These are phyloP conservation scores for Heterobasidion parviporum DNA, from an alignment of 1,284 basidiomycete species.

Conservation along the genomic window DNA sequence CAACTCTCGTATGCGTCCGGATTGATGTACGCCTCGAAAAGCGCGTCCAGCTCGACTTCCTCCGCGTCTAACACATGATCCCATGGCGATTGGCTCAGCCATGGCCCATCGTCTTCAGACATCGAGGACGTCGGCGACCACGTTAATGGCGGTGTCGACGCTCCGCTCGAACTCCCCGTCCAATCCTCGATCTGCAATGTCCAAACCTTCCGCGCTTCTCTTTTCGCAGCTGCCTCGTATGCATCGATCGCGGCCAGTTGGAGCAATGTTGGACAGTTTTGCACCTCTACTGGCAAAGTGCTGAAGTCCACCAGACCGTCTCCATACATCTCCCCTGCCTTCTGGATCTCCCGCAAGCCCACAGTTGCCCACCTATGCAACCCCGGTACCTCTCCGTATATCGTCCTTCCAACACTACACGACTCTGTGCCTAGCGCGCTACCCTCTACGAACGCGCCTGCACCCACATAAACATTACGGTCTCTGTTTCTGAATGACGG, in stretches of 20 bases:
- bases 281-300: not conserved
- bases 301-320: not conserved
- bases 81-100: not conserved
- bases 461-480: too few relatives aligned
- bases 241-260: not conserved
- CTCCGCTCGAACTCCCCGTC: not conserved
- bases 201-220: not conserved
- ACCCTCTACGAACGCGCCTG: too few relatives aligned
- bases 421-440: too few relatives aligned
- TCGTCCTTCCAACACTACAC: too few relatives aligned
- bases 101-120: not conserved
- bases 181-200: not conserved
- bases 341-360: too few relatives aligned
- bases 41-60: not conserved
- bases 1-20: slow-evolving; percentile 20
- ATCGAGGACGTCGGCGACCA: not conserved
- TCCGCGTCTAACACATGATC: not conserved
- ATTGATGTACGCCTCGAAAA: slow-evolving; percentile 31
- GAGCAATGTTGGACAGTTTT: not conserved
- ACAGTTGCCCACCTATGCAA: too few relatives aligned
- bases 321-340: not conserved
- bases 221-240: not conserved
- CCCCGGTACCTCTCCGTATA: too few relatives aligned
- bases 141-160: not conserved
- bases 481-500: too few relatives aligned